Conservation (phyloP, 441 rosid genomes). For the Syzygium syzygioides region DNA sequence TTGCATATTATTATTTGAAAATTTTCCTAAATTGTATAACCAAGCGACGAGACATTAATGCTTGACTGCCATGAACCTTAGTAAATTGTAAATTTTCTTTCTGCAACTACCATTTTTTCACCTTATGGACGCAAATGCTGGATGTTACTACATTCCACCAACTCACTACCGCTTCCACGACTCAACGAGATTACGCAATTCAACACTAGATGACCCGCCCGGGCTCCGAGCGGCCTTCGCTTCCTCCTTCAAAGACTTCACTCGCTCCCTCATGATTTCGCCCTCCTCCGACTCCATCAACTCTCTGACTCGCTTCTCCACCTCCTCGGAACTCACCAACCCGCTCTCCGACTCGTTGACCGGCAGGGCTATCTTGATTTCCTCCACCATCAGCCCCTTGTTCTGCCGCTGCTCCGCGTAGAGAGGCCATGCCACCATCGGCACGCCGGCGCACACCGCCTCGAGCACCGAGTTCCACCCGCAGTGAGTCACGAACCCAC, state of each 20-base stretch:
- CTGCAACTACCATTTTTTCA: not conserved
- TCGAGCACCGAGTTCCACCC: conserved; percentile 28
- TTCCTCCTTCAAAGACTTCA: not conserved
- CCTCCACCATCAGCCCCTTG: conserved; percentile 24
- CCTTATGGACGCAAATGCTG: not conserved
- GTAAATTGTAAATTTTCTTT: not conserved
- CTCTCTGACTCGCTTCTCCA: conserved; percentile 30
- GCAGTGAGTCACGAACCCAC: conserved; percentile 13
- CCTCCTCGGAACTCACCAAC: conserved; percentile 22
- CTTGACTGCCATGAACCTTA: not conserved
- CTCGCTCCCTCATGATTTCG: not conserved
- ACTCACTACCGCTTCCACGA: not conserved
- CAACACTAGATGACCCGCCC: conserved; percentile 16
- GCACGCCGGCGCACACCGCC: conserved; percentile 29
- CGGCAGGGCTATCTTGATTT: conserved; percentile 29
- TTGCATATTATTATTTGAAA: too few relatives aligned
- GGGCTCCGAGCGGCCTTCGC: not conserved
- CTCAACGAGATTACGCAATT: not conserved
- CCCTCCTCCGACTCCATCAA: conserved; percentile 30
- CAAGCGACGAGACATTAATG: not conserved
- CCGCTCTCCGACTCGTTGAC: conserved; percentile 15
- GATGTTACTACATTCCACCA: not conserved
- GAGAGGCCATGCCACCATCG: conserved; percentile 38
- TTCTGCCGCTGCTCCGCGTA: conserved; percentile 33
- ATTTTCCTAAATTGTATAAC: not conserved